These are phyloP conservation scores for Boletus reticuloceps DNA, from an alignment of 768 basidiomycete genomes.

Conservation along the genomic window DNA sequence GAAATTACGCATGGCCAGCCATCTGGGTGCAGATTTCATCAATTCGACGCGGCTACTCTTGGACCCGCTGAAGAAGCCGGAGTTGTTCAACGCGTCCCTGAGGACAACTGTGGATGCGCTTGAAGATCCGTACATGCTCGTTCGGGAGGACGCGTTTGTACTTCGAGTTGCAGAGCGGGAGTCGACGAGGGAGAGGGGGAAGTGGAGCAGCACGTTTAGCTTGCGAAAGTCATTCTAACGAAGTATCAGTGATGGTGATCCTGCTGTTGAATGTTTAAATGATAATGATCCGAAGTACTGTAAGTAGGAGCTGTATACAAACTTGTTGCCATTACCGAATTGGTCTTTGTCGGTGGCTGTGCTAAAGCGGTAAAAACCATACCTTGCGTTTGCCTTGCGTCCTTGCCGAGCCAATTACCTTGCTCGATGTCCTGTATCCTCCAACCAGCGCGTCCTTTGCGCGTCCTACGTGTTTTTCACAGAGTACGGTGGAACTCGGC, in stretches of 20 bases:
- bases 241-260: no score
- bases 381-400: no score
- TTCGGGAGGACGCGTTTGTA: neutral
- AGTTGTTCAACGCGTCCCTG: conserved; percentile 12
- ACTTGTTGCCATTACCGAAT: no score
- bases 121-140: conserved; percentile 7
- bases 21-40: conserved; percentile 7
- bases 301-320: no score
- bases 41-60: conserved; percentile 10
- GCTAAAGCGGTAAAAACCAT: neutral
- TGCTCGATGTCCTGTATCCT: conserved; percentile 22
- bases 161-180: no score
- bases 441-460: conserved; percentile 18
- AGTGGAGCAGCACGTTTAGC: no score
- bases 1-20: conserved; percentile 3
- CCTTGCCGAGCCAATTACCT: neutral
- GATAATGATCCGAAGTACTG: no score
- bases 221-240: no score
- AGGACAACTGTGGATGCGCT: neutral
- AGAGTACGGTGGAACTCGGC: conserved; percentile 23
- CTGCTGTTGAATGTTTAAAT: no score
- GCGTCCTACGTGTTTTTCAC: conserved; percentile 11
- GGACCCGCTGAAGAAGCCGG: conserved; percentile 10
- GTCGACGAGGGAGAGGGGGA: no score
- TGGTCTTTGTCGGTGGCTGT: conserved; percentile 19